Evolutionary conservation across 1,284 basidiomycete species (phyloP), one percentile per base, ranked within the genome.

Genomic region (Trichosporon faecale): DNA sequence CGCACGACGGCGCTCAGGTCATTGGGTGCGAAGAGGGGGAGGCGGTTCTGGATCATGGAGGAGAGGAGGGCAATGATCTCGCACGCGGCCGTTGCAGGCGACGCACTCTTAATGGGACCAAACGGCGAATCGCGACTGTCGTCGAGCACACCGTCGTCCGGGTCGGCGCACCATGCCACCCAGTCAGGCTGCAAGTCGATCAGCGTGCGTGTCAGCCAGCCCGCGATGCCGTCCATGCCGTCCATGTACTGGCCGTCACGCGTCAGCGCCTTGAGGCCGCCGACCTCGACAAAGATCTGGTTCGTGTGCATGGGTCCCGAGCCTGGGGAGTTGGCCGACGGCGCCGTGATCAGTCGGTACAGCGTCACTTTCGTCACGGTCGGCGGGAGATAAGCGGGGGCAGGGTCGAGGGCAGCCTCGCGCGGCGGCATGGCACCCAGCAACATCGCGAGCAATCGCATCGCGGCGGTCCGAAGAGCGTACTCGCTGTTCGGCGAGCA

Each of bases 371-470:
- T 68, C 23, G 76, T 79, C 64, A 81, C 73, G 16, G 52, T 44
- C 5, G 75, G 72, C 18, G 78, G 77, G 18, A 78, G 46, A 3
- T 69, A 37, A 1, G 69, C 66, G 12, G 67, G 68, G n/a, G 68
- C 44, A 7, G 67, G 49, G 2, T 76, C 74, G 2, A 72, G 70
- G 7, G 74, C 67, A 11, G 72, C 74, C 8, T 71, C 69, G 9
- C 72, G 70, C 1, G 80, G 80, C 0, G 78, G 76, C 7, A 73
- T 75, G 8, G 73, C 72, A 4, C 73, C 72, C 1, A 81, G 70
- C 4, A 82, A 70, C 4, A 77, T 78, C 0, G 79, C 78, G 2
- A 82, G 74, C 1, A 82, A 74, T 9, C 80, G 74, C 12, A 81
- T 75, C 3, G 80, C 76, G 3, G 79, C 74, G 3, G 75, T 82